A percentile compares a stretch with the other conserved stretches of the same genome.
phyloP scores from a whole-genome alignment of 75 land plant genomes.

The Azolla pinnata region DNA sequence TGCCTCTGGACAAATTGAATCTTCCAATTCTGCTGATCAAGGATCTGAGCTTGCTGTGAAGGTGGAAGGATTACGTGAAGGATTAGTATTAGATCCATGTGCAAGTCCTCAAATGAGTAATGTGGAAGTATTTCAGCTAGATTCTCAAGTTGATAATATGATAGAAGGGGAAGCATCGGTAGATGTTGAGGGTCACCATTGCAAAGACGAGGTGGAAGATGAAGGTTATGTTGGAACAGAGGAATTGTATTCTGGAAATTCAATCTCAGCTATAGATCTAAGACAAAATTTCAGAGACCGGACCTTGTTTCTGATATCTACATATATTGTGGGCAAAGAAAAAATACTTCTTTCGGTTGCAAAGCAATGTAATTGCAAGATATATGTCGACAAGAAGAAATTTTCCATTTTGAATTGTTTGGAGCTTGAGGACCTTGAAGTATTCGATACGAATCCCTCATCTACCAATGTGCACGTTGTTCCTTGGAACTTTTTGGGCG shows the following conservation, averaged over 20 bases:
- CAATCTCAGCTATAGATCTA: background rate
- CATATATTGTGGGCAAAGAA: constrained; percentile 92
- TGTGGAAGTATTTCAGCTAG: background rate
- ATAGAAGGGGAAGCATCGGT: background rate
- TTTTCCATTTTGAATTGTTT: constrained; percentile 48
- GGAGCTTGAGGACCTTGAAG: constrained; percentile 38
- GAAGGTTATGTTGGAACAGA: background rate
- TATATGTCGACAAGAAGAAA: constrained; percentile 57
- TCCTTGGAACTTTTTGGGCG: constrained; percentile 88
- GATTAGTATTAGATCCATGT: background rate
- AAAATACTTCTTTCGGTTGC: constrained; percentile 70
- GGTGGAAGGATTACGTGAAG: background rate
- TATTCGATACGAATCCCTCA: constrained; percentile 55
- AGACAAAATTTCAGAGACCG: background rate
- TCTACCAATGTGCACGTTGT: constrained; percentile 73
- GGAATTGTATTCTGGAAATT: too few species aligned
- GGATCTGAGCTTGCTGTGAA: background rate
- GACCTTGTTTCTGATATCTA: constrained; percentile 64
- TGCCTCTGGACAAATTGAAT: background rate
- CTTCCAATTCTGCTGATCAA: background rate
- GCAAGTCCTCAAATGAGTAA: background rate
- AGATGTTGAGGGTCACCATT: background rate
- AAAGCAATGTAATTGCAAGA: constrained; percentile 34
- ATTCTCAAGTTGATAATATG: background rate
- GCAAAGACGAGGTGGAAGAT: constrained; percentile 2